phyloP scores from a whole-genome alignment of 2,329 filamentous ascomycete species.

The Cadophora gregata region DNA sequence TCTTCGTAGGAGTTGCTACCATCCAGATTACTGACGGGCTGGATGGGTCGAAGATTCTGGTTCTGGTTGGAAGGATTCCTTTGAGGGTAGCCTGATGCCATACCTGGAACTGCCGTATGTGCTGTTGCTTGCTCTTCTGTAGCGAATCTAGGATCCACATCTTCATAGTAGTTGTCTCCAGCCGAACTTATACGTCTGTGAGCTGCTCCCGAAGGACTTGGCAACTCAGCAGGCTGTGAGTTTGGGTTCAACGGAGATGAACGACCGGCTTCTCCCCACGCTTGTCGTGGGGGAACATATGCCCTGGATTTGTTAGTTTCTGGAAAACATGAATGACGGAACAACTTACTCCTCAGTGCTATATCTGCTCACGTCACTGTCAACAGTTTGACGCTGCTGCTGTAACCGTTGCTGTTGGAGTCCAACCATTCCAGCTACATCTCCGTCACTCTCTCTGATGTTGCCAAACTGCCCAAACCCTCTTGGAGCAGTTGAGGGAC shows the following conservation, averaged over 20 bases:
- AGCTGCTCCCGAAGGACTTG: constrained; percentile 45
- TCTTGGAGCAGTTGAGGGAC: constrained; percentile 50
- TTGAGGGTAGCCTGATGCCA: constrained; percentile 30
- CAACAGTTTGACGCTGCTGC: constrained; percentile 54
- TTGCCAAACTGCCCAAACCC: constrained; percentile 54
- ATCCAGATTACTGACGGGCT: constrained; percentile 33
- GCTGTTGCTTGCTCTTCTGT: constrained; percentile 46
- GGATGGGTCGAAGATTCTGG: constrained; percentile 41
- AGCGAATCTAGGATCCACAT: constrained; percentile 87
- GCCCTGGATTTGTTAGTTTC: constrained; percentile 36
- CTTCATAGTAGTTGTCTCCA: constrained; percentile 78
- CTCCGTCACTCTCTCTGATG: constrained; percentile 69
- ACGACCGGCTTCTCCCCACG: constrained; percentile 57
- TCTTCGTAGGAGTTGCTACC: constrained; percentile 64
- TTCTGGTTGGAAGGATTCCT: constrained; percentile 38
- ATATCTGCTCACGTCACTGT: constrained; percentile 75
- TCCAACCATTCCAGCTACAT: constrained; percentile 76
- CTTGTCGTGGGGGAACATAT: constrained; percentile 62
- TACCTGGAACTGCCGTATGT: constrained; percentile 43
- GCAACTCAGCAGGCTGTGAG: constrained; percentile 47
- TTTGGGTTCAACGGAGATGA: constrained; percentile 53
- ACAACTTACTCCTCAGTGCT: constrained; percentile 72
- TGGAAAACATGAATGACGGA: background rate
- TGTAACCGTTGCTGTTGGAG: constrained; percentile 63
- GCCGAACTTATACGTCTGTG: constrained; percentile 37